Conservation (phyloP, 192 early-diverging fungal species). For the Rhizophagus sp. region DNA sequence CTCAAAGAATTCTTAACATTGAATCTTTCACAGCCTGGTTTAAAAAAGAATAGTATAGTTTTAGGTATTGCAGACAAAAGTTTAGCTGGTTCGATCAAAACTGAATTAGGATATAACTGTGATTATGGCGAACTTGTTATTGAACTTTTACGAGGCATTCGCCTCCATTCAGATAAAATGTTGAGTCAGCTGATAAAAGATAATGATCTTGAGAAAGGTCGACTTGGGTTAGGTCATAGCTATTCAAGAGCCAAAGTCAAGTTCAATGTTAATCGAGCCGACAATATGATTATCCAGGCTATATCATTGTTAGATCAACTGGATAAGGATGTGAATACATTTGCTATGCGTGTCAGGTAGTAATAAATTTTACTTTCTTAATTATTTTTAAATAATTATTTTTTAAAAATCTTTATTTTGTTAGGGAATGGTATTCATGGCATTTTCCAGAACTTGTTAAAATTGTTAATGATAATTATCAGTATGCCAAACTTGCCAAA, state of each 20-base stretch:
- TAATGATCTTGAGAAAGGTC: slow-evolving; percentile 89
- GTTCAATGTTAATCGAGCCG: slow-evolving; percentile 98
- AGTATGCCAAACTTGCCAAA: slow-evolving; percentile 88
- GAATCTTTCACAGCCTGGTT: slow-evolving; percentile 79
- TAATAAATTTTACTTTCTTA: background rate
- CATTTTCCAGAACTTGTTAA: slow-evolving; percentile 99
- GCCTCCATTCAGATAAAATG: slow-evolving; percentile 87
- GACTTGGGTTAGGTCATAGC: slow-evolving; percentile 97
- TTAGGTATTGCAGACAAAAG: slow-evolving; percentile 25
- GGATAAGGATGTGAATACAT: slow-evolving; percentile 99
- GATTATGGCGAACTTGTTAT: slow-evolving; percentile 65
- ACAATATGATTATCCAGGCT: slow-evolving; percentile 90
- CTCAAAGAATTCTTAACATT: slow-evolving; percentile 95
- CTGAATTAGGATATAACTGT: slow-evolving; percentile 24
- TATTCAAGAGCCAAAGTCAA: slow-evolving; percentile 99
- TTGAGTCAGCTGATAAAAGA: slow-evolving; percentile 81
- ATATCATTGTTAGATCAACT: slow-evolving; percentile 95
- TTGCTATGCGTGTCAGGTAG: slow-evolving; percentile 88
- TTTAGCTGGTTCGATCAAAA: slow-evolving; percentile 16
- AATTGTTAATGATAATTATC: slow-evolving; percentile 91
- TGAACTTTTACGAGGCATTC: slow-evolving; percentile 94
- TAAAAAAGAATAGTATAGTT: slow-evolving; percentile 48
- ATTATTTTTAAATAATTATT: background rate
- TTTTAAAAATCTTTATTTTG: background rate
- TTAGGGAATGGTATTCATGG: slow-evolving; percentile 99